A percentile compares a stretch with the other conserved stretches of the same genome.
These are phyloP conservation scores for Talaromyces rugulosus DNA, from an alignment of 2,329 filamentous ascomycete species.

Conservation along the genomic window DNA sequence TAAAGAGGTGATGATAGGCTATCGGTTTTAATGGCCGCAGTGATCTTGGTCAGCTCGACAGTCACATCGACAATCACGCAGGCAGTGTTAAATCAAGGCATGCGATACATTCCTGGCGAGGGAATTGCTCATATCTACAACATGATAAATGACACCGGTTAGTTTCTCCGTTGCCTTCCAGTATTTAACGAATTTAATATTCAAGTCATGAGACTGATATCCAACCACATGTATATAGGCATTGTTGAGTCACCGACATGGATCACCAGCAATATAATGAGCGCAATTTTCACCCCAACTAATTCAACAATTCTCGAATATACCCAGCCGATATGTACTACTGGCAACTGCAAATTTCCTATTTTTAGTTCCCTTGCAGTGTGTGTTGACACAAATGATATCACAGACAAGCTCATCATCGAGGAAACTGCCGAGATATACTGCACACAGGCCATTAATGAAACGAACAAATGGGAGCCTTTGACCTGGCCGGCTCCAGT, in stretches of 20 bases:
- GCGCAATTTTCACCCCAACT: neutral
- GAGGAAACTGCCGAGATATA: neutral
- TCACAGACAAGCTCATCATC: neutral
- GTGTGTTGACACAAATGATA: neutral
- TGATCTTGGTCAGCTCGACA: neutral
- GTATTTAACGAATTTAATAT: neutral
- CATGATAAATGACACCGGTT: neutral
- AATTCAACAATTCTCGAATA: neutral
- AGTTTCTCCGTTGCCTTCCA: neutral
- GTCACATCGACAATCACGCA: slow-evolving; percentile 4
- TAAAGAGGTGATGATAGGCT: neutral
- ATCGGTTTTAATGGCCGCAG: neutral
- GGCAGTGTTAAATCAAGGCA: neutral
- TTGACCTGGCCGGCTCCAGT: neutral
- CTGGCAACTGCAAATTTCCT: slow-evolving; percentile 4
- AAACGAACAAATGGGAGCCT: neutral
- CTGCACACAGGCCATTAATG: neutral
- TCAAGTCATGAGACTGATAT: neutral
- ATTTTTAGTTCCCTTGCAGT: neutral
- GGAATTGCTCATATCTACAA: neutral
- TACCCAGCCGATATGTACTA: neutral
- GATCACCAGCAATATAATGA: neutral
- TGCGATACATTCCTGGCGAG: neutral
- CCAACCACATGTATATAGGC: neutral
- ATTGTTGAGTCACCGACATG: neutral